These are phyloP conservation scores for Amanita rubescens DNA, from an alignment of 768 basidiomycete genomes.

Conservation along the genomic window DNA sequence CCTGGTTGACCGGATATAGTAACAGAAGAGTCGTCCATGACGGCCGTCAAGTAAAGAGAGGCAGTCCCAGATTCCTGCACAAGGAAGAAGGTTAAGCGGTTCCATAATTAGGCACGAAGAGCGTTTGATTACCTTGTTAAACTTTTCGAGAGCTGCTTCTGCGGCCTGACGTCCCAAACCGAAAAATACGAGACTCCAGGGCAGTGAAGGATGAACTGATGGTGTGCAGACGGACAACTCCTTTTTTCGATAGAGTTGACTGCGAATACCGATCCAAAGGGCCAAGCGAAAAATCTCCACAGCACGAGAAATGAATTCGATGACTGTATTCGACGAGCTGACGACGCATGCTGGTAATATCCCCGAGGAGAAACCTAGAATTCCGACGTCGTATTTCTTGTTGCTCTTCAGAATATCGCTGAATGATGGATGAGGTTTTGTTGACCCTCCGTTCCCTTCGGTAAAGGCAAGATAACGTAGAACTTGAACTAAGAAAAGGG, in stretches of 20 bases:
- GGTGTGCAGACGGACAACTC: conserved; percentile 16
- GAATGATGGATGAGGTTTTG: conserved; percentile 18
- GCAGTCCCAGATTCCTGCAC: conserved; percentile 4
- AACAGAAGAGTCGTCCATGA: conserved; percentile 38
- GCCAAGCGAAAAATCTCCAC: conserved; percentile 43
- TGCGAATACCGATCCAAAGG: conserved; percentile 46
- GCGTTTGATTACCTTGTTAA: conserved; percentile 16
- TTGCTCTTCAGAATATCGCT: conserved; percentile 28
- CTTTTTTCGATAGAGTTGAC: conserved; percentile 22
- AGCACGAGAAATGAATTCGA: conserved; percentile 35
- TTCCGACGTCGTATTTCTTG: conserved; percentile 23
- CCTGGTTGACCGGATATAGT: conserved; percentile 57
- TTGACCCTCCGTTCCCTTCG: conserved; percentile 13
- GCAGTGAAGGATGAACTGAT: conserved; percentile 22
- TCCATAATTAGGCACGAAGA: neutral
- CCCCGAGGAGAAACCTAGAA: conserved; percentile 52
- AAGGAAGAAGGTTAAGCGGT: neutral
- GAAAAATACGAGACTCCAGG: conserved; percentile 42
- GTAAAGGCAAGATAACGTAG: conserved; percentile 45
- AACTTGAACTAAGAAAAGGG: conserved; percentile 43
- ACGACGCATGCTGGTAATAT: conserved; percentile 47
- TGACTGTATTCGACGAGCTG: conserved; percentile 29
- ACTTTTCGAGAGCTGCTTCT: conserved; percentile 15
- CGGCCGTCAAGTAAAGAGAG: conserved; percentile 41
- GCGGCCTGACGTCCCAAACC: conserved; percentile 18